A percentile compares a stretch with the other conserved stretches of the same genome.
Conservation (phyloP, 805 yeast genomes). For the Saturnispora zaruensis region DNA sequence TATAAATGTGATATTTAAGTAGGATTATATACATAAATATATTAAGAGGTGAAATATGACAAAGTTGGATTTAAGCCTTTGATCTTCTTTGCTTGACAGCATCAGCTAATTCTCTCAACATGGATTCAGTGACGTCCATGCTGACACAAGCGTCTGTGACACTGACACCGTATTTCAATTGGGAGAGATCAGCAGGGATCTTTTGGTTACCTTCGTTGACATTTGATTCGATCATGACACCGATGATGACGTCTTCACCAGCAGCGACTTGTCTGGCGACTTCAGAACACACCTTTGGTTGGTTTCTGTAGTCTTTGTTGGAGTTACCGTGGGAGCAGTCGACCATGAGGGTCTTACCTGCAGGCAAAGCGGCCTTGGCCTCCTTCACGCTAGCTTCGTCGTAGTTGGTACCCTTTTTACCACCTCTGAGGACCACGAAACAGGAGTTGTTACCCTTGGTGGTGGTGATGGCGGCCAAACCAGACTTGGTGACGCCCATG, state of each 20-base stretch:
- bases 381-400: constrained; percentile 70
- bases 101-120: constrained; percentile 68
- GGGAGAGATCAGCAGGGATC: constrained; percentile 53
- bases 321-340: constrained; percentile 99
- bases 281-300: constrained; percentile 79
- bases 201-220: constrained; percentile 87
- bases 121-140: constrained; percentile 80
- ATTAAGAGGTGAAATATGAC: neutral
- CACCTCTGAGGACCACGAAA: constrained; percentile 93
- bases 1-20: neutral
- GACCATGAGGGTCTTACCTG: constrained; percentile 64
- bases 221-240: constrained; percentile 93
- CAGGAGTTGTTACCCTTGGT: constrained; percentile 94
- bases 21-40: neutral
- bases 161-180: constrained; percentile 85
- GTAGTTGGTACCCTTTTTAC: constrained; percentile 88
- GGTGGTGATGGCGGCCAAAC: constrained; percentile 91
- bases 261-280: constrained; percentile 74
- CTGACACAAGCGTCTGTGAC: constrained; percentile 96
- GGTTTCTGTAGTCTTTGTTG: constrained; percentile 86
- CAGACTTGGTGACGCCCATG: constrained; percentile 95
- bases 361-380: constrained; percentile 53
- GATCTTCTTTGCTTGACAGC: constrained; percentile 80
- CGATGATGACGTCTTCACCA: constrained; percentile 78
- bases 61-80: constrained; percentile 9